Base-by-base conservation (phyloP, 441 rosid genomes). In the Theobroma grandiflorum region DNA sequence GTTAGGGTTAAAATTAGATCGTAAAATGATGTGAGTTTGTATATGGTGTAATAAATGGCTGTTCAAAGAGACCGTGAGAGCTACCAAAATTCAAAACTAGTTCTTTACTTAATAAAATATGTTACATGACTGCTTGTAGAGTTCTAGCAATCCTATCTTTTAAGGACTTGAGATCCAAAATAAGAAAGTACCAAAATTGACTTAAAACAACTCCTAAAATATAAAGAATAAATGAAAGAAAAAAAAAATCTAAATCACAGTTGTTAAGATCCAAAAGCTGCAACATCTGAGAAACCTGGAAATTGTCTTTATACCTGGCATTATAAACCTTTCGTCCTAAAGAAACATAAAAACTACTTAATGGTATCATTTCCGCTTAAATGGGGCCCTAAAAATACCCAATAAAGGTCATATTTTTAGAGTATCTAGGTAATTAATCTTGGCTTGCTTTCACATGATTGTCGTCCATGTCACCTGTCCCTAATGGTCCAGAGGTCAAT, bases 181-280 rank as follows among this genome's bases (percentile, higher is more conserved):
- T 55, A 55, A 73, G 33, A 58, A 53, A 37, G 18, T n/a, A 9
- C 47, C 76, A 73, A 73, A 63, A 20, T 55, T 55, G 12, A 74
- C 66, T 74, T 72, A n/a, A 68, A 72, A 53, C 62, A 72, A 72
- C n/a, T 10, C 49, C 14, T 74, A 22, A 15, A 58, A 57, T 74
- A 20, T 74, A 74, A 74, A 57, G 55, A 18, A 3, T 22, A 58
- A 31, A 42, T 58, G 26, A 3, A 40, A 20, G 53, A 40, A 57
- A 57, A 16, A 16, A n/a, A 73, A 42, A 11, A n/a, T 18, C 61
- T 45, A 45, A 45, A 45, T 45, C 49, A 8, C 49, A 45, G 49
- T 45, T 45, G 10, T 45, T 45, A 45, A 45, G 49, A 45, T 10
- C 8, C 49, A 45, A 57, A 37, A 11, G 50, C 75, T 52, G 47